These are phyloP conservation scores for Penicillium sp. DNA, from an alignment of 2,329 filamentous ascomycete genomes.

Conservation along the genomic window DNA sequence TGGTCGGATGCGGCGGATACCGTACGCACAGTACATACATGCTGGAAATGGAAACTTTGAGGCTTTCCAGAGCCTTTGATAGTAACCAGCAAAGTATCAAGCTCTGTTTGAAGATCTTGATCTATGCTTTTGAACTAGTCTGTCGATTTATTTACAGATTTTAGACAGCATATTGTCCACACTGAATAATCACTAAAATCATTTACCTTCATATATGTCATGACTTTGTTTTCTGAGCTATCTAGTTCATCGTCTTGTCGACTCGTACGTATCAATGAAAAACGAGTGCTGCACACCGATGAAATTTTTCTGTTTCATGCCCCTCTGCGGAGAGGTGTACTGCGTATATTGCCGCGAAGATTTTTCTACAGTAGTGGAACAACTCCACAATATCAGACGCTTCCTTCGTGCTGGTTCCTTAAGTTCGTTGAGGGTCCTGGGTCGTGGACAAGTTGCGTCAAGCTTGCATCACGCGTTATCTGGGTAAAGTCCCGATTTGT, in stretches of 20 bases:
- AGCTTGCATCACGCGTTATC: constrained; percentile 6
- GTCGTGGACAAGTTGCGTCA: constrained; percentile 24
- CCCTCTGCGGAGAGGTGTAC: constrained; percentile 21
- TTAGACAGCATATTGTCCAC: background rate
- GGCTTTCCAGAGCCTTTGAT: background rate
- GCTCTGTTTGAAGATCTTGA: background rate
- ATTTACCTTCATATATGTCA: background rate
- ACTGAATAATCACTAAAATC: background rate
- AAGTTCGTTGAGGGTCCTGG: constrained; percentile 15
- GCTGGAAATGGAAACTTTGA: background rate
- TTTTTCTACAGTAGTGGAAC: constrained; percentile 18
- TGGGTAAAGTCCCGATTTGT: background rate
- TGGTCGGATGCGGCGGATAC: constrained; percentile 21
- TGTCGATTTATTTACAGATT: background rate
- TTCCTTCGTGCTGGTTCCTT: constrained; percentile 15
- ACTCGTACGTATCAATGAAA: constrained; percentile 4
- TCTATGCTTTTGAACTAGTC: background rate
- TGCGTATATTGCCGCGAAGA: constrained; percentile 10
- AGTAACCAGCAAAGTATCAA: background rate
- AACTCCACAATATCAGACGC: constrained; percentile 18
- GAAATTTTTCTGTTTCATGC: constrained; percentile 16
- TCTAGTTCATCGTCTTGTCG: background rate
- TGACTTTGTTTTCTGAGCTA: background rate
- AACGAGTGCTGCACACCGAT: constrained; percentile 13
- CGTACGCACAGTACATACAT: too few relatives aligned